Evolutionary conservation across 2,329 filamentous ascomycete species (phyloP).

Genomic region (Fusarium albidum): DNA sequence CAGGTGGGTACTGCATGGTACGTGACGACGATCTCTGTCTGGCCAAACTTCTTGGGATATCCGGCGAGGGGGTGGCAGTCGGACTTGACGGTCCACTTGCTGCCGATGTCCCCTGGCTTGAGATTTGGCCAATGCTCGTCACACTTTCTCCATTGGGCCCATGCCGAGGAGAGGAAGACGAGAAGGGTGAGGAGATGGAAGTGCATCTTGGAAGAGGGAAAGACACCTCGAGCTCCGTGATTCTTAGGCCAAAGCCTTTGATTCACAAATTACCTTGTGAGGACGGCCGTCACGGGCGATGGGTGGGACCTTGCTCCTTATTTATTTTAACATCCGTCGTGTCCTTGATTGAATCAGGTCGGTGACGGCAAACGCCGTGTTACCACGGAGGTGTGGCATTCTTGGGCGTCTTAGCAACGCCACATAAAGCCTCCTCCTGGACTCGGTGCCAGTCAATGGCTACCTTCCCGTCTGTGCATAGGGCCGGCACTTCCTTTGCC

Average conservation of each 20-base stretch:
- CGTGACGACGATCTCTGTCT: slow-evolving; percentile 10
- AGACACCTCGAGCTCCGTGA: background rate
- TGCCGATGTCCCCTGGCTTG: background rate
- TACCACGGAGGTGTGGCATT: slow-evolving; percentile 10
- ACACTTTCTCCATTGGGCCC: slow-evolving; percentile 12
- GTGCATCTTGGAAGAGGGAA: slow-evolving; percentile 11
- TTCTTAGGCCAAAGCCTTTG: background rate
- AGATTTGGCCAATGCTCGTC: slow-evolving; percentile 6
- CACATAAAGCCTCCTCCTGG: background rate
- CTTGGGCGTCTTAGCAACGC: background rate
- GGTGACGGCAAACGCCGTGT: background rate
- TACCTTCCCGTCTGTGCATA: no score
- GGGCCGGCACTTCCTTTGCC: no score
- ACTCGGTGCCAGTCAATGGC: no score
- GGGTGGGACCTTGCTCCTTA: no score
- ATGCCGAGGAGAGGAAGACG: background rate
- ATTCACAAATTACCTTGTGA: no score
- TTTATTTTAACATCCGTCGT: background rate
- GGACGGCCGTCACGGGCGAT: background rate
- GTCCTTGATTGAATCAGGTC: no score
- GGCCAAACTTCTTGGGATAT: slow-evolving; percentile 14
- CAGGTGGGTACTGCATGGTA: no score
- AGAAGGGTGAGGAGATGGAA: background rate
- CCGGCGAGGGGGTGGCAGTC: slow-evolving; percentile 12
- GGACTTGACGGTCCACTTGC: slow-evolving; percentile 2